phyloP scores from a whole-genome alignment of 768 basidiomycete species.

The Mycena chlorophos region DNA sequence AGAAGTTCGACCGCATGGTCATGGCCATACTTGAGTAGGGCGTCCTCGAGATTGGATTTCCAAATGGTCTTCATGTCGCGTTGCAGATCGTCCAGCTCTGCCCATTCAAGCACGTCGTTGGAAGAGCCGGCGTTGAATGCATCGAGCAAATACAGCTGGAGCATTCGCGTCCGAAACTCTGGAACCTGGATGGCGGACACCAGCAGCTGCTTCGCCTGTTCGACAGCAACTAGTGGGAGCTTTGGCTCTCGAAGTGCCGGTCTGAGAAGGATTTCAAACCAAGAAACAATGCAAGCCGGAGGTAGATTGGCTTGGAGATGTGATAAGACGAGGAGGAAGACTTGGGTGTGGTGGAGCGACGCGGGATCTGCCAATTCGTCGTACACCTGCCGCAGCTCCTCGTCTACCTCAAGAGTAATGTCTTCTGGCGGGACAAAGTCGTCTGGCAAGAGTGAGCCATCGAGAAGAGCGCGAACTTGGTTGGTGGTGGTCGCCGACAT shows the following conservation, averaged over 20 bases:
- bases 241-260: conserved; percentile 76
- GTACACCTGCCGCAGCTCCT: conserved; percentile 65
- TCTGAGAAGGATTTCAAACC: conserved; percentile 81
- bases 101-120: conserved; percentile 75
- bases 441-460: conserved; percentile 51
- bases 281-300: conserved; percentile 64
- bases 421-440: conserved; percentile 43
- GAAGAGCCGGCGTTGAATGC: conserved; percentile 74
- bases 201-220: conserved; percentile 73
- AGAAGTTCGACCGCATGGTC: conserved; percentile 67
- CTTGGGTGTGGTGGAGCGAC: conserved; percentile 59
- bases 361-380: conserved; percentile 65
- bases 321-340: conserved; percentile 65
- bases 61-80: conserved; percentile 61
- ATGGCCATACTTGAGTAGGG: conserved; percentile 64
- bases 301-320: conserved; percentile 63
- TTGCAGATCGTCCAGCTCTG: conserved; percentile 61
- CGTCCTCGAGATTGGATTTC: conserved; percentile 79
- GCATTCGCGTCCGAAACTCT: conserved; percentile 65
- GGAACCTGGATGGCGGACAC: conserved; percentile 60
- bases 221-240: conserved; percentile 55
- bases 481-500: conserved; percentile 39
- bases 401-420: conserved; percentile 45
- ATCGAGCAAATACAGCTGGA: conserved; percentile 78
- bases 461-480: conserved; percentile 60